Conservation (phyloP, 1,284 basidiomycete species). For the Heterobasidion occidentale region DNA sequence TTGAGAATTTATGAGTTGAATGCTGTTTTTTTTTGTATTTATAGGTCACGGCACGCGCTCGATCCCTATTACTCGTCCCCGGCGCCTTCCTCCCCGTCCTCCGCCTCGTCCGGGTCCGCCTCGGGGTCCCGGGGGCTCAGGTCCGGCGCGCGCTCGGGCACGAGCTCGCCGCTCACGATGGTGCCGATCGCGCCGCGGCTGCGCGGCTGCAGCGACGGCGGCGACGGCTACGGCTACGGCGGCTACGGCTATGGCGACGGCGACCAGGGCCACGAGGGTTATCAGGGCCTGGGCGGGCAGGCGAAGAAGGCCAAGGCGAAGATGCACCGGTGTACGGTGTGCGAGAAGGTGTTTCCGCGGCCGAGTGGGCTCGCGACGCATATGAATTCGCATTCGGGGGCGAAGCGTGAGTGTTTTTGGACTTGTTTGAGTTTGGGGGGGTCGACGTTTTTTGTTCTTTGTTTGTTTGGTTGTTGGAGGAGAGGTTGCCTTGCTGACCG, state of each 20-base stretch:
- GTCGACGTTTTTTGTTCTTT: background rate
- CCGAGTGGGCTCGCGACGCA: slow-evolving; percentile 63
- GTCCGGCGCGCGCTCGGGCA: background rate
- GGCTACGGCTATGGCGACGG: background rate
- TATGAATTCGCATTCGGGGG: slow-evolving; percentile 66
- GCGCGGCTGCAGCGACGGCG: background rate
- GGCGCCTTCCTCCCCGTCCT: background rate
- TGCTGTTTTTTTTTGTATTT: background rate
- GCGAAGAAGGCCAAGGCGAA: slow-evolving; percentile 15
- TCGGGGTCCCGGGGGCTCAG: too few relatives aligned
- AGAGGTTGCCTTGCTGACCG: background rate
- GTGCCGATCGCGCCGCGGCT: background rate
- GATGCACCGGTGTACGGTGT: slow-evolving; percentile 47
- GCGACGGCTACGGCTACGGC: background rate
- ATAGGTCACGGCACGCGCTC: background rate
- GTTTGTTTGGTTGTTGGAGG: too few relatives aligned
- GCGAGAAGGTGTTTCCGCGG: slow-evolving; percentile 51
- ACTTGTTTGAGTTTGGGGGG: background rate
- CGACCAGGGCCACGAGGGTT: background rate
- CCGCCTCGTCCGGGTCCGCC: too few relatives aligned
- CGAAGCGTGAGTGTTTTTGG: slow-evolving; percentile 34
- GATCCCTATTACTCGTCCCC: background rate
- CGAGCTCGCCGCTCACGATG: background rate
- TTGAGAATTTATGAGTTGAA: background rate
- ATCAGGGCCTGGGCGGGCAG: background rate